Percentiles rank a stretch among this genome's conserved stretches.
Evolutionary conservation across 805 yeast species (phyloP).

Genomic region (Ogataea zsoltii): DNA sequence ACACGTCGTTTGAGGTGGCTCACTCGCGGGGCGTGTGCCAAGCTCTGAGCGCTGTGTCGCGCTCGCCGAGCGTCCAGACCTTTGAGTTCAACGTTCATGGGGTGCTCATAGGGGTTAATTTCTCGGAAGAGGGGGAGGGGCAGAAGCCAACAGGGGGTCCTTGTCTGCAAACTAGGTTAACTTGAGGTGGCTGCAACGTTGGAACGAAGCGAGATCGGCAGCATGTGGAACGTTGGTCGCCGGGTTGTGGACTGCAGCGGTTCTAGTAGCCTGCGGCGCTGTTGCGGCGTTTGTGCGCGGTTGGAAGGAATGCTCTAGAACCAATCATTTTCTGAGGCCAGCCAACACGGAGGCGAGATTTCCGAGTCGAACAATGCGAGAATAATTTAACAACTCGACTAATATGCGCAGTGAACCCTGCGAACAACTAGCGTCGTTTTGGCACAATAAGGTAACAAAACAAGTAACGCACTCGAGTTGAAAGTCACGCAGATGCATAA

Average conservation of each 20-base stretch:
- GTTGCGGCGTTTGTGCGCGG: too few species aligned
- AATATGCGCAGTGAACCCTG: constrained; percentile 4
- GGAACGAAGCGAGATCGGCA: too few species aligned
- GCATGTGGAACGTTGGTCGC: too few species aligned
- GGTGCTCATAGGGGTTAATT: constrained; percentile 4
- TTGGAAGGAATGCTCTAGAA: too few species aligned
- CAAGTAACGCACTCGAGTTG: neutral
- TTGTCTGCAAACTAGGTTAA: constrained; percentile 2
- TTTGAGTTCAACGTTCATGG: constrained; percentile 1
- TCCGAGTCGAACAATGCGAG: constrained; percentile 2
- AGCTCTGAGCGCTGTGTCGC: too few species aligned
- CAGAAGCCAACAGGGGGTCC: constrained; percentile 3
- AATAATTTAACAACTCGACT: neutral
- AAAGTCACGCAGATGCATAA: neutral
- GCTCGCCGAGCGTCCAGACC: too few species aligned
- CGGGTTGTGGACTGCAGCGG: too few species aligned
- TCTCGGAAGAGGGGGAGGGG: constrained; percentile 3
- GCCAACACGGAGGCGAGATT: neutral
- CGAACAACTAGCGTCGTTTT: neutral
- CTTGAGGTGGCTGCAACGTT: neutral
- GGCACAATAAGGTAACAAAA: neutral
- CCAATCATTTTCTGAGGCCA: too few species aligned
- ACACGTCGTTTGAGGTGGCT: too few species aligned
- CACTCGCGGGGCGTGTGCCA: too few species aligned
- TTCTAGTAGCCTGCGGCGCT: too few species aligned